Conservation (phyloP, 73 alveolate genomes). For the Durusdinium trenchii region DNA sequence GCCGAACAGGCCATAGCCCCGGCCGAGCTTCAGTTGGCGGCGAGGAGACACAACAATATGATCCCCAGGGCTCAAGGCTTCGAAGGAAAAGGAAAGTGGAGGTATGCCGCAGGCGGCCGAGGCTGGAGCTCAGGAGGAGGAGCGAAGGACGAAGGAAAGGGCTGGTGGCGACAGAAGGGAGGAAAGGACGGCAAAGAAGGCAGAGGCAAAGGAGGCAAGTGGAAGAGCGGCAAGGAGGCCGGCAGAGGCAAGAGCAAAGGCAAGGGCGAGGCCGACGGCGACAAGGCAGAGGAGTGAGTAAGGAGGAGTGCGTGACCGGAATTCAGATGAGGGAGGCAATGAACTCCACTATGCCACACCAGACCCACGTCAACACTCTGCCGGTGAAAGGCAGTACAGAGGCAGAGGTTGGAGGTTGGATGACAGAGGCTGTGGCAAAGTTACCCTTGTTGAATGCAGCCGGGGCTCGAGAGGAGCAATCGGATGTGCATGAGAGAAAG, state of each 20-base stretch:
- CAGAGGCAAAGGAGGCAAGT: background rate
- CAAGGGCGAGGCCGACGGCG: background rate
- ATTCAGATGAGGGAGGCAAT: background rate
- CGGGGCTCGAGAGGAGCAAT: too few species aligned
- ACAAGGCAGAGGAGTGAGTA: background rate
- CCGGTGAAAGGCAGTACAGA: too few species aligned
- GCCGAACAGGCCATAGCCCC: background rate
- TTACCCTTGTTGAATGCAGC: too few species aligned
- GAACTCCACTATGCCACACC: too few species aligned
- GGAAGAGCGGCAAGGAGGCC: background rate
- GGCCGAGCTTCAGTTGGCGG: background rate
- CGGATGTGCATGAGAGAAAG: too few species aligned
- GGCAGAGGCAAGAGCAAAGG: too few species aligned
- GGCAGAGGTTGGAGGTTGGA: too few species aligned
- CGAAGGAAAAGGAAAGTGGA: background rate
- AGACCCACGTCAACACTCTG: too few species aligned
- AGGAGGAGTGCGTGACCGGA: background rate
- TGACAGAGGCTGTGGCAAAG: background rate
- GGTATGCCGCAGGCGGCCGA: background rate
- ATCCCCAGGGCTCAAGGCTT: background rate
- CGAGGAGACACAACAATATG: background rate
- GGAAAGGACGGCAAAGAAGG: background rate
- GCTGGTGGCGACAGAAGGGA: background rate
- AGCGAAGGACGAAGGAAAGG: background rate
- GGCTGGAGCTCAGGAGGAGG: background rate